phyloP scores from a whole-genome alignment of 768 basidiomycete genomes.

The Boletus insuetus region DNA sequence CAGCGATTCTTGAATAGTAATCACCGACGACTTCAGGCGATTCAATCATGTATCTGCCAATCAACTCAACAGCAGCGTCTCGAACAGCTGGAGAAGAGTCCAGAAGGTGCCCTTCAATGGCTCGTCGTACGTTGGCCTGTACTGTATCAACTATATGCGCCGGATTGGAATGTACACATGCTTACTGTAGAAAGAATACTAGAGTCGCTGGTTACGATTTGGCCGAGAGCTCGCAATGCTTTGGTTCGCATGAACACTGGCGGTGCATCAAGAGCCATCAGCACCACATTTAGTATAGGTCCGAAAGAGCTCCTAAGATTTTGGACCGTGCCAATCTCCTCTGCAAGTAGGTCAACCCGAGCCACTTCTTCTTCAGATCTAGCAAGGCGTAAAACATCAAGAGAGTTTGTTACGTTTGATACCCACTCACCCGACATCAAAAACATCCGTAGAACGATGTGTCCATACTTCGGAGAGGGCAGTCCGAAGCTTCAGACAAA shows the following conservation, averaged over 20 bases:
- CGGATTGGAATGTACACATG: conserved; percentile 3
- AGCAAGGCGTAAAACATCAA: conserved; percentile 6
- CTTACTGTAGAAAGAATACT: conserved; percentile 73
- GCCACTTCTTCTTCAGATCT: conserved; percentile 71
- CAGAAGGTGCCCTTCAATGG: conserved; percentile 86
- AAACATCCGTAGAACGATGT: conserved; percentile 65
- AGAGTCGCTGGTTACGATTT: conserved; percentile 88
- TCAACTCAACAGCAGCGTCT: conserved; percentile 94
- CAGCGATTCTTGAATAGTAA: conserved; percentile 86
- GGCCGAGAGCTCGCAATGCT: conserved; percentile 83
- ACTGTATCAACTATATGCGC: conserved; percentile 2
- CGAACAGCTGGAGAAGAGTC: conserved; percentile 94
- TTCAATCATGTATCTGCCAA: conserved; percentile 96
- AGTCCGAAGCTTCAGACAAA: conserved; percentile 57
- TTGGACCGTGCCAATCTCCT: conserved; percentile 76
- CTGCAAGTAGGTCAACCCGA: conserved; percentile 66
- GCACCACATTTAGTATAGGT: conserved; percentile 75
- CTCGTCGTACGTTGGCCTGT: conserved; percentile 74
- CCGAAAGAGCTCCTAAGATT: conserved; percentile 78
- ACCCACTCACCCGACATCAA: conserved; percentile 68
- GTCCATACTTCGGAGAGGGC: conserved; percentile 76
- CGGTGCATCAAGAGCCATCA: conserved; percentile 78
- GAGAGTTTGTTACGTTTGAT: background rate
- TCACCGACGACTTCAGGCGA: conserved; percentile 84
- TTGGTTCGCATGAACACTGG: conserved; percentile 94